Base-by-base conservation (phyloP, 2,329 filamentous ascomycete species). In the Lecanicillium sp. region DNA sequence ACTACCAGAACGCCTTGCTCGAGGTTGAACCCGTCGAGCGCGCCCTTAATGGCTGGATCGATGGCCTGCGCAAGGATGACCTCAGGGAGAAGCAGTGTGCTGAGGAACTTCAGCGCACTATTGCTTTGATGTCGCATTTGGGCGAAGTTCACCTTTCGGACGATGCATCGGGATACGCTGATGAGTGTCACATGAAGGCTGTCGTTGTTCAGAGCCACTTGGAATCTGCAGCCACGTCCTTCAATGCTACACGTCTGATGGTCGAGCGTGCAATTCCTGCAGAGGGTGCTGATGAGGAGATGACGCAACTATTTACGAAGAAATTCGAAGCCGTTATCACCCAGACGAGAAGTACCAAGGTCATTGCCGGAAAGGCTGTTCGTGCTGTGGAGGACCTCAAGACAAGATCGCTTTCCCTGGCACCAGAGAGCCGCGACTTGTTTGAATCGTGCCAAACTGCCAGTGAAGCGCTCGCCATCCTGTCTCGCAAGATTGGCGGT, bases 11-110 rank as follows among this genome's bases (percentile, higher is more conserved):
- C 35, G 87, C 90, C 2, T 67, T 93, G 50, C 87, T 89, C 57
- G 93, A 97, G 64, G 73, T 97, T 43, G 88, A 95, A 62, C 89
- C 90, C 1, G 88, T 97, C 10, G 93, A 98, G 68, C 79, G 90
- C 49, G 87, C 87, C 0, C 69, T 97, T 42, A 95, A 95, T 60
- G 79, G 78, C 48, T 95, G 90, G 81, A 87, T 97, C 49, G 90
- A 96, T 54, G 81, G 81, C 5, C 64, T 96, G 47, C 84, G 89
- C 54, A 83, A 82, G 44, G 90, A 95, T 56, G 90, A 95, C 48
- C 70, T 97, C 41, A 90, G 90, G 65, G 86, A 91, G 67, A 81
- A 85, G 63, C 84, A 88, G 58, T 90, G 90, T 60, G 83, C 87
- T 0, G 80, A 81, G 20, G 88, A 95, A 61, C 72, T 97, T 30